Conservation (phyloP, 139 green algal genomes). For the Trebouxia sp. region DNA sequence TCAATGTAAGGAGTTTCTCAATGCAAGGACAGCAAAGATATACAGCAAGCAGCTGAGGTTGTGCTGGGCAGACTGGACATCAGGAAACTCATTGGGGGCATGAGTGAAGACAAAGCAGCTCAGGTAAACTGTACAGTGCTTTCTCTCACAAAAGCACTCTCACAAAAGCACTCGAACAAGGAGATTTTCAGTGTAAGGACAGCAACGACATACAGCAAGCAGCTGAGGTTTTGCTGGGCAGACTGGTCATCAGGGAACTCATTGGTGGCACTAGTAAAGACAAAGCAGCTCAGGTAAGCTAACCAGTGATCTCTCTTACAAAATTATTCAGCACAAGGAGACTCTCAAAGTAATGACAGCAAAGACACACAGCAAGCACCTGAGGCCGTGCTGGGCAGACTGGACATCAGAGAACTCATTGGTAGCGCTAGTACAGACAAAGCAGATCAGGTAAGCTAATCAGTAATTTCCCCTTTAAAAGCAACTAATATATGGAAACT, state of each 20-base stretch:
- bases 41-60: slow-evolving; percentile 46
- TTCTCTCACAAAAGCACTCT: too few relatives aligned
- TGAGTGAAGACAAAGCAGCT: slow-evolving; percentile 31
- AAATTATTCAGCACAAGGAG: too few relatives aligned
- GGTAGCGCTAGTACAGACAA: background rate
- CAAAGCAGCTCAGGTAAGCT: slow-evolving; percentile 43
- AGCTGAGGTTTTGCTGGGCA: slow-evolving; percentile 60
- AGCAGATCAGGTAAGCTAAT: background rate
- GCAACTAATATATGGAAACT: too few relatives aligned
- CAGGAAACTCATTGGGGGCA: slow-evolving; percentile 40
- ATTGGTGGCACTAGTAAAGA: slow-evolving; percentile 13
- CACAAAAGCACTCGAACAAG: too few relatives aligned
- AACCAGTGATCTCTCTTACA: too few relatives aligned
- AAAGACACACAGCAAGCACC: slow-evolving; percentile 34
- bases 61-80: slow-evolving; percentile 55
- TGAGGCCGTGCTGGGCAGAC: slow-evolving; percentile 64
- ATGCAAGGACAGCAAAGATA: slow-evolving; percentile 16
- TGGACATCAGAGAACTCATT: too few relatives aligned
- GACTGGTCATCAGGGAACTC: slow-evolving; percentile 46
- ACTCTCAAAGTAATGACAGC: too few relatives aligned
- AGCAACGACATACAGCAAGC: slow-evolving; percentile 30
- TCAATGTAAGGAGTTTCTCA: too few relatives aligned
- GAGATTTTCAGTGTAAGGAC: too few relatives aligned
- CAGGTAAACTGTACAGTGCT: too few relatives aligned
- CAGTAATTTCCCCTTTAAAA: too few relatives aligned